Conservation (phyloP, 1,139 yeast species). For the Pichia inconspicua region DNA sequence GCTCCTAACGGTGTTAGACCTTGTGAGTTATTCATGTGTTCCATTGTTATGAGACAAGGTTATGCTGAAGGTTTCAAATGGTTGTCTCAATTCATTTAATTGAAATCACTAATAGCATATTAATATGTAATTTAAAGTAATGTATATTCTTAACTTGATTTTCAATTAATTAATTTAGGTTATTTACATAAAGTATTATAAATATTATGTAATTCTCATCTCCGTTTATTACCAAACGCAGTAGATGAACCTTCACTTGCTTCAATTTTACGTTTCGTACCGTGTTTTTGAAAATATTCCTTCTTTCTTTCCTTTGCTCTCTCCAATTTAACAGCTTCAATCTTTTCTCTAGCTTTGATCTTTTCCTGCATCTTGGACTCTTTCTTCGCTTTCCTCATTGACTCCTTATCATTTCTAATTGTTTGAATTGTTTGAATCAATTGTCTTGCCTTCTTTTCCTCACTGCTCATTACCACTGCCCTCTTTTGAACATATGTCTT, state of each 20-base stretch:
- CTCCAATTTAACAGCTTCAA: conserved; percentile 62
- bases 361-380: conserved; percentile 69
- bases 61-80: conserved; percentile 94
- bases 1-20: conserved; percentile 81
- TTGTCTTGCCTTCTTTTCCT: conserved; percentile 88
- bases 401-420: conserved; percentile 76
- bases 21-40: conserved; percentile 93
- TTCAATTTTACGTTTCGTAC: conserved; percentile 50
- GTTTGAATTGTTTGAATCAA: conserved; percentile 84
- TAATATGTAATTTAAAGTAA: not conserved
- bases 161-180: not conserved
- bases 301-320: conserved; percentile 80
- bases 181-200: not conserved
- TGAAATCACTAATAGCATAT: not conserved
- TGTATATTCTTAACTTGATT: not conserved
- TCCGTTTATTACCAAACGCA: conserved; percentile 29
- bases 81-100: conserved; percentile 85
- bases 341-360: conserved; percentile 65
- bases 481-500: conserved; percentile 81
- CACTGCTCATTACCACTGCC: conserved; percentile 88
- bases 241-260: conserved; percentile 32
- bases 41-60: conserved; percentile 95
- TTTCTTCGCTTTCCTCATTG: conserved; percentile 68
- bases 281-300: conserved; percentile 66
- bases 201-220: conserved; percentile 8